Evolutionary conservation across 768 basidiomycete genomes (phyloP), one percentile per base, ranked within the genome.

Genomic region (Mycena pura): DNA sequence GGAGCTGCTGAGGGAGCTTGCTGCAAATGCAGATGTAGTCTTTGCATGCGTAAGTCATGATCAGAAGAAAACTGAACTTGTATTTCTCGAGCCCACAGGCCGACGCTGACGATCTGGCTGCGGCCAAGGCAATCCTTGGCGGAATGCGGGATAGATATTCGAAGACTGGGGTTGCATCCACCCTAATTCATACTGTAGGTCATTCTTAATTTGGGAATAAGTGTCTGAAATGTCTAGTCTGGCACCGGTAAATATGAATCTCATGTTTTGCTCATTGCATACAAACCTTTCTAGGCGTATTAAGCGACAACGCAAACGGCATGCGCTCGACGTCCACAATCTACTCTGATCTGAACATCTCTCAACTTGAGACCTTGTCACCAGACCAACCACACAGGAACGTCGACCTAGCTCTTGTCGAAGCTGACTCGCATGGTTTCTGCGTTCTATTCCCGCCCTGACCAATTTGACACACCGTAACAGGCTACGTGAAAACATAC

Each of bases 401-500:
- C 41, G 76, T 78, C 32, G 79, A 80, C 50, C 60, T 68, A 14
- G 27, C 57, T 2, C 19, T 69, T 28, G 70, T 69, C 31, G 52
- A 60, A 7, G 68, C 68, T 15, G 69, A 70, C 45, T 53, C 54
- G 9, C 25, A 66, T 54, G 68, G 66, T 69, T 40, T 7, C 3
- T 17, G 5, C 15, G 39, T 10, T 15, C 3, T 45, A 7, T 28
- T 24, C 17, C 17, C n/a, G n/a, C n/a, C n/a, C n/a, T n/a, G n/a
- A n/a, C n/a, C 50, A 25, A 50, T 14, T 29, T 6, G 13, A 19
- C 14, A 29, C 22, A 3, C 25, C 58, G n/a, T n/a, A 9, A 17
- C 55, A 82, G 83, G 83, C 15, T 86, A 82, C 69, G 77, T 80
- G 28, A 77, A 77, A 52, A 77, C 82, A 0, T 83, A 85, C 69